Conservation (phyloP, 345 rosid species). For the Cardiospermum halicacabum region DNA sequence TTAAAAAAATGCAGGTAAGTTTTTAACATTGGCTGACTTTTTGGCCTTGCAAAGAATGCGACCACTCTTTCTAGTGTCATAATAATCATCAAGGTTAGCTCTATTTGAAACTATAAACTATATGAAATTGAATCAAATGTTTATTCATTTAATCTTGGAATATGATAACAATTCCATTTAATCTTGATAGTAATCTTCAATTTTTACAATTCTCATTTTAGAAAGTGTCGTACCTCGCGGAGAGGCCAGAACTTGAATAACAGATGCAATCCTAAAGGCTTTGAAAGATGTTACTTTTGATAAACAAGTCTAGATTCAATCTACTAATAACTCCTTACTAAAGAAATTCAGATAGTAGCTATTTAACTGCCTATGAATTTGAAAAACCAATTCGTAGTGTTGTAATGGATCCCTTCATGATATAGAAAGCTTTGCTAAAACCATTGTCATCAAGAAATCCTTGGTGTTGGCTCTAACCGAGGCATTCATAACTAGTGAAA, state of each 20-base stretch:
- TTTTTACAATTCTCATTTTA: conserved; percentile 31
- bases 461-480: conserved; percentile 39
- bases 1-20: conserved; percentile 39
- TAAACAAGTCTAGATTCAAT: conserved; percentile 58
- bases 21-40: conserved; percentile 54
- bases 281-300: conserved; percentile 60
- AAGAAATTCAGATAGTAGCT: conserved; percentile 44
- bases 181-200: not conserved
- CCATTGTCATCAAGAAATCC: conserved; percentile 50
- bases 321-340: conserved; percentile 71
- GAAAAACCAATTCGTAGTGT: conserved; percentile 60
- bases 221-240: conserved; percentile 69
- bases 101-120: not conserved
- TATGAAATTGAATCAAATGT: not conserved
- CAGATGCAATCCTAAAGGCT: conserved; percentile 48
- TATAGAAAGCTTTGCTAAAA: conserved; percentile 58
- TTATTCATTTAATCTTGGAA: not conserved
- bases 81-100: conserved; percentile 78
- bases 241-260: conserved; percentile 43
- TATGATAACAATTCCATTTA: not conserved
- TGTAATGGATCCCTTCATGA: conserved; percentile 39
- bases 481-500: conserved; percentile 26
- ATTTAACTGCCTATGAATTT: conserved; percentile 59
- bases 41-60: conserved; percentile 51
- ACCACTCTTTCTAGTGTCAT: conserved; percentile 69